Evolutionary conservation across 257 asterid genomes (phyloP).

Genomic region (Solanum microdontum): DNA sequence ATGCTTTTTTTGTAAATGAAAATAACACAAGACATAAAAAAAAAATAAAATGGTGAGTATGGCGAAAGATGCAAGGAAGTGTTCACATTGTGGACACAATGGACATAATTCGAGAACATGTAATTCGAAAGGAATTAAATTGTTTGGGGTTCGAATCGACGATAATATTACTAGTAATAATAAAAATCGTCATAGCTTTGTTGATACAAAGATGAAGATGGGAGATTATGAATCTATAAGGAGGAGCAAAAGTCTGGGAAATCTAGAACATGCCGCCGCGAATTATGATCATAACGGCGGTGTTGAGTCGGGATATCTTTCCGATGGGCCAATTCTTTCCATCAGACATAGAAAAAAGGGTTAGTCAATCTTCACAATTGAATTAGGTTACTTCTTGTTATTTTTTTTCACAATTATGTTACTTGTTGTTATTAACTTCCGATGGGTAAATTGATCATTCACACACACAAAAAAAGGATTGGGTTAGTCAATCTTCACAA

Average conservation of each 20-base stretch:
- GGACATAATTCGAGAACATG: slow-evolving; percentile 24
- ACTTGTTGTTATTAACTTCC: too few species aligned
- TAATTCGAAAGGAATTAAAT: slow-evolving; percentile 19
- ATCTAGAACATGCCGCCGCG: slow-evolving; percentile 1
- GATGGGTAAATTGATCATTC: too few species aligned
- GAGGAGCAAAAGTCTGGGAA: slow-evolving; percentile 34
- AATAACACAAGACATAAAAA: background rate
- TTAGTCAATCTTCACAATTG: background rate
- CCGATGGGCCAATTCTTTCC: slow-evolving; percentile 29
- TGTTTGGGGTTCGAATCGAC: slow-evolving; percentile 48
- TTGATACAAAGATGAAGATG: background rate
- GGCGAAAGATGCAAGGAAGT: slow-evolving; percentile 6
- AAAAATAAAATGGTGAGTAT: background rate
- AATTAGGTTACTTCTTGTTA: too few species aligned
- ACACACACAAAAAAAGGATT: too few species aligned
- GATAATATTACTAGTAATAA: background rate
- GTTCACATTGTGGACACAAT: slow-evolving; percentile 26
- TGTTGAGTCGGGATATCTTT: slow-evolving; percentile 21
- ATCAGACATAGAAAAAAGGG: slow-evolving; percentile 29
- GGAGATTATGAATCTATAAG: slow-evolving; percentile 4
- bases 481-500: too few species aligned
- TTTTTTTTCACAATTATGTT: too few species aligned
- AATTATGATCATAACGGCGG: background rate
- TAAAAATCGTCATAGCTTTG: background rate
- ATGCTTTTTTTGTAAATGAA: background rate